Base-by-base conservation (phyloP, 768 basidiomycete species). In the Lactifluus subvellereus region DNA sequence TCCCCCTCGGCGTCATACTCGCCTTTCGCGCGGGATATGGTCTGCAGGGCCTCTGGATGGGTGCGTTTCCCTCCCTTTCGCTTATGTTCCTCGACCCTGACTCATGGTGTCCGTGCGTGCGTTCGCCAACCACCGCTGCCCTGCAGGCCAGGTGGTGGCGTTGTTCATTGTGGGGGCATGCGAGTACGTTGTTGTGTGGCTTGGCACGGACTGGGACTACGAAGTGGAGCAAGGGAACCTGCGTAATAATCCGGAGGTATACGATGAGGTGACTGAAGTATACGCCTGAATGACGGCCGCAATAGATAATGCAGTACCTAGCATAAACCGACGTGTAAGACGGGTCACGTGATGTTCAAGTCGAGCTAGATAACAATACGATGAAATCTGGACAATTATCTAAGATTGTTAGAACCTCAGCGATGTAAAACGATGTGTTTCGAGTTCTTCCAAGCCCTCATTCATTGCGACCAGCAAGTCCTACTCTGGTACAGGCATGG, bases 151-250 rank as follows among this genome's bases (percentile, higher is more conserved):
- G 71, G 87, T 88, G 35, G 76, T 89, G 27, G 89, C 84, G 0
- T 74, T 91, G 6, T 87, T 88, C 68, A 77, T 83, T 2, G 86
- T 90, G n/a, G 88, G 86, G 0, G 65, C 86, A 14, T 79, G 84
- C 22, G 88, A 89, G 72, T 88, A 88, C 60, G 72, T 69, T 6
- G 83, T 84, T 9, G 84, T 89, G 7, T 81, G 81, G 75, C 71
- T 79, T 18, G 77, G 77, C 0, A 82, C 81, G 13, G 68, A 81
- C 58, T 82, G 80, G 80, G 76, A 81, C 30, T 69, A 72, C 32
- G 81, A 82, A 63, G 68, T 82, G 16, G 67, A 67, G 58, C 76
- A 74, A 56, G 79, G 80, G 0, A 71, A 78, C 1, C 62, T 67
- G 40, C 70, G 79, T 37, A 78, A 78, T 60, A 57, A 57, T 33